Base-by-base conservation (phyloP, 352 stramenopile genomes). In the Pythium pyrilobum region DNA sequence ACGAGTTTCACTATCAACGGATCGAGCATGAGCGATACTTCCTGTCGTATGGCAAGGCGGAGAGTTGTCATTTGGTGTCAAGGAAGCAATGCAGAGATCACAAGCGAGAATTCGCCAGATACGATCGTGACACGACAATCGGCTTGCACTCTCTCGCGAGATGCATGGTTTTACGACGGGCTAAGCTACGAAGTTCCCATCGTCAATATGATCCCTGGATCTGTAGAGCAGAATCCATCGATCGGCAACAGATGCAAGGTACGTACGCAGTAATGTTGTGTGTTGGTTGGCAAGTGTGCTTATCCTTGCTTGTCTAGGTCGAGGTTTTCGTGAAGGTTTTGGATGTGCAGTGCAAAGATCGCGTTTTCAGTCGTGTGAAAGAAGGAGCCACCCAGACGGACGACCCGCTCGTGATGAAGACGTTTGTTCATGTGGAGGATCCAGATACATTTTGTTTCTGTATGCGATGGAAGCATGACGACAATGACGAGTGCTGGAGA, bases 1-100 rank as follows among this genome's bases (percentile, higher is more conserved):
- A 57, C 31, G 31, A 52, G 39, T 64, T 64, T 48, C 38, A 32
- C 27, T 58, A 58, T 31, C 40, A 64, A 49, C 56, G 56, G 40
- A 64, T 64, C 41, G 56, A 64, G 34, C 31, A 48, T 20, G 46
- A 58, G 38, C 46, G 41, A 11, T 48, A 41, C 23, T 56, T 58
- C 31, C 6, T 47, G 18, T 41, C 56, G 18, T 64, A 50, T 5
- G 41, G 31, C 27, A 64, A 47, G 39, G 56, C 56, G 24, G 24
- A 53, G 25, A 53, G 47, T 28, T 57, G 46, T 32, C 56, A 48
- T 43, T 48, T 62, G 53, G 44, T 59, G 40, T 59, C 52, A 37
- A 59, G 28, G 23, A 38, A 43, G 33, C 29, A 52, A 32, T 40
- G 20, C 28, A 42, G n/a, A 31, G 9, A 52, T 16, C 21, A 38